Base-by-base conservation (phyloP, 768 basidiomycete genomes). In the Termitomyces sp. region DNA sequence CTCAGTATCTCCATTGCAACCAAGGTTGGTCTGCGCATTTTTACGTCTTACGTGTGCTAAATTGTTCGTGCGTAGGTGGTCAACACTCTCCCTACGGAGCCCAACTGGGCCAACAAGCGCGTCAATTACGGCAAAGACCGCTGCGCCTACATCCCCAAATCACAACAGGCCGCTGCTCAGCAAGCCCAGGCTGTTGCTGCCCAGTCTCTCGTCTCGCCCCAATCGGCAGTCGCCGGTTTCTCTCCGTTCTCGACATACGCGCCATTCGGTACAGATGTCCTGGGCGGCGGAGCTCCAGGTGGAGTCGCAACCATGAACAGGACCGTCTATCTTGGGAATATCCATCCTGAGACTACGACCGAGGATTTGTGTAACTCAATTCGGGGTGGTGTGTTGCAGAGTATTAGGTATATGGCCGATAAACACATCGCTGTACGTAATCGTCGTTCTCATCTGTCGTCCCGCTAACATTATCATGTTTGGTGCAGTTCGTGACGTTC, bases 61-160 rank as follows among this genome's bases (percentile, higher is more conserved):
- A 34, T 20, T 14, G 6, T 11, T 29, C 2, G 6, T 17, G 9
- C 1, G 9, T 20, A 96, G 93, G 96, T 98, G 51, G 97, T 98
- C 52, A 89, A 91, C 67, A 92, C 92, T 7, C 83, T 99, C 31
- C 94, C 95, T 2, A 89, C 87, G 3, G 96, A 98, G 72, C 89
- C 92, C 2, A 86, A 85, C 0, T 99, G 96, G 96, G 89, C 90
- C 4, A 96, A 94, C 66, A 97, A 95, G 71, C 88, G 96, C 51
- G 94, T 99, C 74, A 96, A 95, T 75, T 99, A 96, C 68, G 96
- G 96, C 69, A 99, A 99, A 75, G 97, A 99, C 72, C 92, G 96
- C 59, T 98, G 96, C 66, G 96, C 96, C 11, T 98, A 97, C 72
- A 91, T 98, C 31, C 97, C 97, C 66, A 98, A 93, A 78, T 95